phyloP scores from a whole-genome alignment of 179 eudicot species.

The Monotropa hypopitys region DNA sequence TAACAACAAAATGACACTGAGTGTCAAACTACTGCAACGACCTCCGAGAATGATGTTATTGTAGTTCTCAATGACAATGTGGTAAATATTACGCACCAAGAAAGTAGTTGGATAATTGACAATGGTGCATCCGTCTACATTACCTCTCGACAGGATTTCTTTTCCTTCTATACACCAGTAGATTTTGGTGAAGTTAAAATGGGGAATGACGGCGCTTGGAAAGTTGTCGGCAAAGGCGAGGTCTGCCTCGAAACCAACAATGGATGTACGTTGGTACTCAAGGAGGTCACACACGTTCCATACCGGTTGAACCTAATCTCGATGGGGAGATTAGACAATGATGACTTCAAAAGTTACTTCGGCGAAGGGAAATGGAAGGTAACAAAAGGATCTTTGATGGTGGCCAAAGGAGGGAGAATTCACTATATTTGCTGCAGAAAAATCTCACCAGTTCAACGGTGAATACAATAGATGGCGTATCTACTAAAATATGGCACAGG shows the following conservation, averaged over 20 bases:
- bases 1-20: background rate
- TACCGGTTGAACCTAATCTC: background rate
- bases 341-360: background rate
- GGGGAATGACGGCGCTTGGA: background rate
- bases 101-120: constrained; percentile 3
- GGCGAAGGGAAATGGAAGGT: background rate
- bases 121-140: background rate
- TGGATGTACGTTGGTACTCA: background rate
- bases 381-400: background rate
- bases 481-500: no score
- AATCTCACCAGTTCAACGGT: background rate
- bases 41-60: background rate
- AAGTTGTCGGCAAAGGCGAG: background rate
- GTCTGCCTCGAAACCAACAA: background rate
- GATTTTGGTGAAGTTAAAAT: background rate
- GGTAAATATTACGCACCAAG: background rate
- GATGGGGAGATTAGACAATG: background rate
- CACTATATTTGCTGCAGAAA: background rate
- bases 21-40: background rate
- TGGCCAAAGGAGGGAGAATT: background rate
- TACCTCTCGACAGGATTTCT: background rate
- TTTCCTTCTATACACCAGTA: background rate
- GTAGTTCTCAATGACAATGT: background rate
- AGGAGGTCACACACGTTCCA: background rate
- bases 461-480: background rate